A percentile compares a stretch with the other conserved stretches of the same genome.
These are phyloP conservation scores for Jackrogersella minutella DNA, from an alignment of 495 filamentous ascomycete genomes.

Conservation along the genomic window DNA sequence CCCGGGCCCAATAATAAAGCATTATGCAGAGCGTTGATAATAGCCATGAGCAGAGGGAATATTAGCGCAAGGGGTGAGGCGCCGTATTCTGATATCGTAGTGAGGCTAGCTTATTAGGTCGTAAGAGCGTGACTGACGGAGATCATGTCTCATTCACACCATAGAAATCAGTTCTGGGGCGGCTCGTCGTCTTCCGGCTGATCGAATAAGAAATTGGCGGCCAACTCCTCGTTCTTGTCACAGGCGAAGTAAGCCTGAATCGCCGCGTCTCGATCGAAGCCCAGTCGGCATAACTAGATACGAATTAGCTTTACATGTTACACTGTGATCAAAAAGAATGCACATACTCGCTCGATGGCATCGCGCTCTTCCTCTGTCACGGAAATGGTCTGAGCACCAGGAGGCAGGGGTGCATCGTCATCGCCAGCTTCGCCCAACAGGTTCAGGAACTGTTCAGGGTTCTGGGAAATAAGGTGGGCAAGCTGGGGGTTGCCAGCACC, in stretches of 20 bases:
- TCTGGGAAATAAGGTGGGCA: slow-evolving; percentile 84
- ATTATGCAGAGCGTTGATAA: slow-evolving; percentile 24
- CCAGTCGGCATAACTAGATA: slow-evolving; percentile 83
- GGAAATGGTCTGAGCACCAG: slow-evolving; percentile 85
- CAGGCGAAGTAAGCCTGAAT: slow-evolving; percentile 99
- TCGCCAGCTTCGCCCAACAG: slow-evolving; percentile 82
- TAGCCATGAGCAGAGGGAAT: slow-evolving; percentile 33
- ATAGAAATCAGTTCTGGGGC: slow-evolving; percentile 40
- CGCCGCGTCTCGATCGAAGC: slow-evolving; percentile 90
- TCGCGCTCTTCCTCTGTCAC: slow-evolving; percentile 97
- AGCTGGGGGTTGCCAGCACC: slow-evolving; percentile 95
- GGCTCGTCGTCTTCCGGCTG: slow-evolving; percentile 86
- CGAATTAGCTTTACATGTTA: slow-evolving; percentile 43
- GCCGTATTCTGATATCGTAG: slow-evolving; percentile 33
- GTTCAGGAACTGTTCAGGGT: slow-evolving; percentile 92
- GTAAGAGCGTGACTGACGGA: slow-evolving; percentile 8
- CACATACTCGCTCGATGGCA: slow-evolving; percentile 91
- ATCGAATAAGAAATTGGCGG: slow-evolving; percentile 97
- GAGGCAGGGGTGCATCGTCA: slow-evolving; percentile 79
- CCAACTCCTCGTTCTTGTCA: slow-evolving; percentile 98
- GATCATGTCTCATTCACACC: slow-evolving; percentile 6
- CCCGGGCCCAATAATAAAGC: slow-evolving; percentile 11
- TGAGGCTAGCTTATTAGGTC: slow-evolving; percentile 8
- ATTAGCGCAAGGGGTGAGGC: slow-evolving; percentile 9
- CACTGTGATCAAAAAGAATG: not conserved